Percentiles rank a stretch among this genome's conserved stretches.
Conservation (phyloP, 306 rosid species). For the Vigna reflexopilosa region DNA sequence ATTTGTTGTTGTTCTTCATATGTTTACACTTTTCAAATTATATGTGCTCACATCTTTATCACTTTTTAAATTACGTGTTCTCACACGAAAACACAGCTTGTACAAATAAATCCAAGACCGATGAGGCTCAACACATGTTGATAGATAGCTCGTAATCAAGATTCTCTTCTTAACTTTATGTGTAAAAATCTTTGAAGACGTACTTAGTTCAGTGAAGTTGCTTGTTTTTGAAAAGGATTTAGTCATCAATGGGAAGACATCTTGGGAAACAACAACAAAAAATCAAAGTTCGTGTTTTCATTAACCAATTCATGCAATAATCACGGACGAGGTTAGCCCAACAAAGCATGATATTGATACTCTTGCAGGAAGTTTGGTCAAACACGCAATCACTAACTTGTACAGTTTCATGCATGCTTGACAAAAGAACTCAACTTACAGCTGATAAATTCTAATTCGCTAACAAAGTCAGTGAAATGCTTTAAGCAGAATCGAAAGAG, state of each 20-base stretch:
- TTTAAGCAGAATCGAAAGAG: neutral
- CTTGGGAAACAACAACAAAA: neutral
- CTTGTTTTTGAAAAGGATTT: neutral
- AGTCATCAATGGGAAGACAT: neutral
- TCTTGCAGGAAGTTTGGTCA: constrained; percentile 1
- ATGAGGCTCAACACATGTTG: neutral
- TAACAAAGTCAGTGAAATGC: constrained; percentile 4
- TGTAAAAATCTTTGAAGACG: neutral
- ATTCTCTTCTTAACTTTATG: neutral
- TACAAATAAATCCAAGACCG: neutral
- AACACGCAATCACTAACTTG: neutral
- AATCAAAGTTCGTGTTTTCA: constrained; percentile 14
- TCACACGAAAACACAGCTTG: neutral
- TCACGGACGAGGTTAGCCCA: constrained; percentile 36
- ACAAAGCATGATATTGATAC: constrained; percentile 9
- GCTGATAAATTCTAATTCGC: too few species aligned
- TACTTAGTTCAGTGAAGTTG: neutral
- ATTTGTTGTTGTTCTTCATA: too few species aligned
- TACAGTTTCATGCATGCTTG: constrained; percentile 7
- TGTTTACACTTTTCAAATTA: neutral
- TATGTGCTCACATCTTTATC: neutral
- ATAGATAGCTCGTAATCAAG: neutral
- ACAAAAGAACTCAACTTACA: neutral
- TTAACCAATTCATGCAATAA: constrained; percentile 21
- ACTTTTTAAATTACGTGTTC: neutral